Base-by-base conservation (phyloP, 306 rosid genomes). In the Glycine tomentella region DNA sequence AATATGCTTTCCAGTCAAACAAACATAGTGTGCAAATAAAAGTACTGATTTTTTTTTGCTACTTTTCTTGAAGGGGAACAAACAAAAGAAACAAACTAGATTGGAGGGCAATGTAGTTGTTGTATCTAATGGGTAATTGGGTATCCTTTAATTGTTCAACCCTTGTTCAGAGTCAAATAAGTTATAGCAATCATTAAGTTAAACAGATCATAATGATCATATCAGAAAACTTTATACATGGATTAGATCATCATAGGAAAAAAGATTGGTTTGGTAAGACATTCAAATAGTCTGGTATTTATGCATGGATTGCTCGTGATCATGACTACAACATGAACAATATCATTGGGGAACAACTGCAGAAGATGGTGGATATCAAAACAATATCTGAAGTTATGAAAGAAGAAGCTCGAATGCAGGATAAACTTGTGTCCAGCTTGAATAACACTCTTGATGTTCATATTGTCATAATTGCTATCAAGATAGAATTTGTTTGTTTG, bases 241-340 rank as follows among this genome's bases (percentile, higher is more conserved):
- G 88, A 83, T 88, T 89, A 56, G 93, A 86, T 80, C 86, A 69
- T 76, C 98, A 84, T 67, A 97, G 99, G 58, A 92, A 84, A 87
- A 90, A 86, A 80, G 89, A 92, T 34, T 96, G 97, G 97, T 44
- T 38, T 74, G 83, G 85, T 73, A 59, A 79, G 36, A 69, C 80
- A 77, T 83, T 66, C 85, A 72, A 69, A 88, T n/a, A 92, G 85
- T 78, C 82, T 50, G 99, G 98, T 78, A 85, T 93, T 58, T 96
- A 90, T 86, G 99, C 86, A 25, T 96, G 99, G 99, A 85, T 96
- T 86, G 99, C 99, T 7, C 93, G 92, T 67, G 86, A 82, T 45
- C 91, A 89, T 76, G 99, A 96, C 87, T 96, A 93, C 78, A 80
- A 85, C 44, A 75, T 79, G 80, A 67, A 71, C 77, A 88, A 84